Base-by-base conservation (phyloP, 257 asterid species). In the Mitragyna speciosa region DNA sequence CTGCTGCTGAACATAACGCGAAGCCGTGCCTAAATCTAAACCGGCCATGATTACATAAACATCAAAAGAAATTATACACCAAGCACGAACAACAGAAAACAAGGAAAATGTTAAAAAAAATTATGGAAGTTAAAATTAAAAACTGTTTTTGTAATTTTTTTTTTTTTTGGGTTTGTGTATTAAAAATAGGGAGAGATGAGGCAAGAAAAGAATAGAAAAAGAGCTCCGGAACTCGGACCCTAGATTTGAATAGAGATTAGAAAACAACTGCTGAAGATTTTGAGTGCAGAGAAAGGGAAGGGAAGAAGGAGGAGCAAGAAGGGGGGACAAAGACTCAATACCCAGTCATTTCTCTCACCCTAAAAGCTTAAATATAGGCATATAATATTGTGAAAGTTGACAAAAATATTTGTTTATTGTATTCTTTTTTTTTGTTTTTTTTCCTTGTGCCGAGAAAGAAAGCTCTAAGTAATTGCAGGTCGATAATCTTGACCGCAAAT, bases 11-110 rank as follows among this genome's bases (percentile, higher is more conserved):
- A 84, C 85, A 80, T 83, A 91, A 81, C 89, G 92, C 68, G 95
- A 85, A 79, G 95, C 87, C 6, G 92, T 85, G 70, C 92, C 87
- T 82, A 93, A 87, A 92, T 92, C 96, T 87, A 93, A 83, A 78
- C 94, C 97, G 68, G 95, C 93, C 98, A 93, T 56, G 66, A 43
- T 56, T 54, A 58, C 33, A 69, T 28, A 19, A 54, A 24, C 72
- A 72, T 72, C 64, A 70, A 79, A 16, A 54, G 26, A 43, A 67
- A 59, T 19, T 17, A 33, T n/a, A 52, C 41, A 39, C 24, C 54
- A 67, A 67, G 68, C 51, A 58, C 43, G 68, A 72, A 58, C 72
- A 68, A 72, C 63, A 56, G 45, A 61, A 72, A 24, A 68, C 73
- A 65, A 61, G 79, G 67, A 69, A 81, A 75, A 67, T 58, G 80